A percentile compares a stretch with the other conserved stretches of the same genome.
Conservation (phyloP, 2,329 filamentous ascomycete genomes). For the Cercospora sojina region DNA sequence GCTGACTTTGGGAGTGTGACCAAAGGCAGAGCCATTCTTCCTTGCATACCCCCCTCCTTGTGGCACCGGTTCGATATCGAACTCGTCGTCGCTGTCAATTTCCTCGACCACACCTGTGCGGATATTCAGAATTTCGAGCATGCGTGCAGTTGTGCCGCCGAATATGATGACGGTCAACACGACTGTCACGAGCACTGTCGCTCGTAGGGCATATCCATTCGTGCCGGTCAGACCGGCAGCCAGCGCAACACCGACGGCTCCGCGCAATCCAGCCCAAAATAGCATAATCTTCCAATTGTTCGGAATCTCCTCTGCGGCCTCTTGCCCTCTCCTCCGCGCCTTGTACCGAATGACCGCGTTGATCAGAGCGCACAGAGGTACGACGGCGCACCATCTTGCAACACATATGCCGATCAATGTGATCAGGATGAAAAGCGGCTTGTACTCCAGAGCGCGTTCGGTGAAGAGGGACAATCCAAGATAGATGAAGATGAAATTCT, state of each 20-base stretch:
- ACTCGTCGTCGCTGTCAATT: constrained; percentile 96
- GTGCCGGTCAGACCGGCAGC: constrained; percentile 78
- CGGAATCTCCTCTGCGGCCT: constrained; percentile 82
- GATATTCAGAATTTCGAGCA: constrained; percentile 97
- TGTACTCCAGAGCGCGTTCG: constrained; percentile 81
- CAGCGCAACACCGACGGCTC: constrained; percentile 91
- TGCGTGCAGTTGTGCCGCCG: constrained; percentile 91
- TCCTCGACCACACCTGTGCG: constrained; percentile 95
- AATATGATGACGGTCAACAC: constrained; percentile 99
- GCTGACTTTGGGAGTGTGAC: constrained; percentile 67
- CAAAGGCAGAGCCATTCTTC: constrained; percentile 72
- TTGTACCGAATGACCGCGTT: constrained; percentile 92
- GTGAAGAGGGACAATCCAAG: constrained; percentile 93
- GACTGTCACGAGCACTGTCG: constrained; percentile 95
- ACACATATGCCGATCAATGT: constrained; percentile 88
- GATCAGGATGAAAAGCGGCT: constrained; percentile 91
- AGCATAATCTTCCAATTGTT: constrained; percentile 99
- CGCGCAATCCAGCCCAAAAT: constrained; percentile 96
- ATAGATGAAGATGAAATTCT: constrained; percentile 99
- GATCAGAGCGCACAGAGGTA: constrained; percentile 83
- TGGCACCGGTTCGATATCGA: constrained; percentile 77
- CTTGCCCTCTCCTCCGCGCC: constrained; percentile 70
- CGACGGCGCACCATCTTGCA: constrained; percentile 90
- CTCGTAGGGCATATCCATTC: constrained; percentile 74
- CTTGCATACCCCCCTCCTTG: constrained; percentile 69